Evolutionary conservation across 2,329 filamentous ascomycete species (phyloP), one percentile per base, ranked within the genome.

Genomic region (Blumeriella jaapii): DNA sequence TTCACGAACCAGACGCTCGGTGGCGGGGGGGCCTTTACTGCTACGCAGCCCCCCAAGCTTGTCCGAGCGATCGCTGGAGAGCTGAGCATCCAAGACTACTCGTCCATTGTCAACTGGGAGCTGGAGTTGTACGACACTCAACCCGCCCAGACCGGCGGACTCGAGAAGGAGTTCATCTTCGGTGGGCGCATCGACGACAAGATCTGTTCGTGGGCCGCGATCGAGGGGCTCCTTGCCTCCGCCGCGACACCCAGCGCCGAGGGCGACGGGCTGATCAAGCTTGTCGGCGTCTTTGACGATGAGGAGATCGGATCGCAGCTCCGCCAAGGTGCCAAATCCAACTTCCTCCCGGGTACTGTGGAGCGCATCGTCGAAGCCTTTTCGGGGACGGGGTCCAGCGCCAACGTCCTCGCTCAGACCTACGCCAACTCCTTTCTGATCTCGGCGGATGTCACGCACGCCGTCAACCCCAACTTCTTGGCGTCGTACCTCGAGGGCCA

Each of bases 131-230:
- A 81, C 55, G 91, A 96, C 60, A 73, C 74, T 3, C 86, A 95
- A 57, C 83, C 87, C 6, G 87, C 87, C 1, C 76, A 79, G 25
- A 71, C 85, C 12, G 79, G 83, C 46, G 91, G 91, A 9, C 60
- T 98, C 38, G 83, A 93, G 51, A 84, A 81, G 56, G 89, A 96
- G 51, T 80, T 98, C 57, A 93, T 98, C 60, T 94, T 89, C 46
- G 89, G 84, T 6, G 87, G 89, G 39, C 81, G 91, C 35, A 91
- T 96, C 48, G 91, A 98, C 56, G 91, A 98, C 63, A 96, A 95
- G 66, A 78, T 98, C 29, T 96, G 91, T 68, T 93, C 83, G 19
- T 96, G 85, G 78, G 76, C 86, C 6, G 89, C 91, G 6, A 69
- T 95, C 34, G 78, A 87, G 58, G 87, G 76, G 3, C 75, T 98